These are phyloP conservation scores for Euphrasia confusa DNA, from an alignment of 257 asterid genomes.

Conservation along the genomic window DNA sequence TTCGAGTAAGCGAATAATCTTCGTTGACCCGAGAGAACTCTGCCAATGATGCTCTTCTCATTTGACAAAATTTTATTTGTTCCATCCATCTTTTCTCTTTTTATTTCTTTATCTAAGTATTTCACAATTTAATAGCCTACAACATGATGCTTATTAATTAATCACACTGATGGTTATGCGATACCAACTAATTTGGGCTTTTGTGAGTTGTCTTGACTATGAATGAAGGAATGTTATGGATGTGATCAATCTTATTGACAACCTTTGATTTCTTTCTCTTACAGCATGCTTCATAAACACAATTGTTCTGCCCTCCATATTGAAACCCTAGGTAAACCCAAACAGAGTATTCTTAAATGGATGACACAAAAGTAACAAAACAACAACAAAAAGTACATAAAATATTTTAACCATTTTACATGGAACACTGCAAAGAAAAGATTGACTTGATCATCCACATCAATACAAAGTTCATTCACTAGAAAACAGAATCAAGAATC, in stretches of 20 bases:
- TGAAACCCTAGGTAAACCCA: slow-evolving; percentile 7
- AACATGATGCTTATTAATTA: neutral
- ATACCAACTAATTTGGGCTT: neutral
- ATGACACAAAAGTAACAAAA: neutral
- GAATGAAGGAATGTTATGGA: too few species aligned
- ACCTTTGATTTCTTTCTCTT: too few species aligned
- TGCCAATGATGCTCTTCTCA: neutral
- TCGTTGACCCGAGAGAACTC: neutral
- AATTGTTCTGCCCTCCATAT: neutral
- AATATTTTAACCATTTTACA: neutral
- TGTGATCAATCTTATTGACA: too few species aligned
- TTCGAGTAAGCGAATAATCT: neutral
- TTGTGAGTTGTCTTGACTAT: too few species aligned
- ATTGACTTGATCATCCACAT: slow-evolving; percentile 14
- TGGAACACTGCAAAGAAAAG: neutral
- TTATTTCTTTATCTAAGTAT: slow-evolving; percentile 1
- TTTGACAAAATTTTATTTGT: neutral
- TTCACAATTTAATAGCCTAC: neutral
- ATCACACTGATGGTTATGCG: slow-evolving; percentile 1
- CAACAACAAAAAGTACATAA: neutral
- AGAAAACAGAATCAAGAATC: neutral
- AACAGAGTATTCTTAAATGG: neutral
- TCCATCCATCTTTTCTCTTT: neutral
- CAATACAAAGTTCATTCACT: slow-evolving; percentile 20
- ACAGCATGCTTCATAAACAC: slow-evolving; percentile 16